Evolutionary conservation across 306 rosid species (phyloP).

Genomic region (Prunus persica): DNA sequence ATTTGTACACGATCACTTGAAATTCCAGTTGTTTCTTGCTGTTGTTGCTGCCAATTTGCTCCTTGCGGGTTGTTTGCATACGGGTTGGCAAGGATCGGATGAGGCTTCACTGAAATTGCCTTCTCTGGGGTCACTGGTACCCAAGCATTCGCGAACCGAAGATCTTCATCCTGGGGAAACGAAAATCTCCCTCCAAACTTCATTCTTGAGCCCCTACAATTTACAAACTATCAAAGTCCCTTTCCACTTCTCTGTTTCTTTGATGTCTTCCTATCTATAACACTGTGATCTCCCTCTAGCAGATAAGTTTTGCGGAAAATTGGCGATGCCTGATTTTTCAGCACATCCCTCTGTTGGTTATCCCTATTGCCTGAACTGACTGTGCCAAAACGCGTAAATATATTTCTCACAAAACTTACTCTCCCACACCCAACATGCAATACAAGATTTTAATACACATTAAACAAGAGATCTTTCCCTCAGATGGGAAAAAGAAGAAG

Average conservation of each 20-base stretch:
- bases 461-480: neutral
- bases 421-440: neutral
- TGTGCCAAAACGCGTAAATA: neutral
- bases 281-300: neutral
- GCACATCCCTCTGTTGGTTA: neutral
- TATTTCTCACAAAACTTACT: neutral
- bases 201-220: constrained; percentile 36
- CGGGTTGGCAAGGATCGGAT: constrained; percentile 21
- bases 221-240: constrained; percentile 13
- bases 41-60: constrained; percentile 30
- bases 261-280: neutral
- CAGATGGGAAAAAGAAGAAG: constrained; percentile 1
- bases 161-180: constrained; percentile 28
- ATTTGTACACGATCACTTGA: constrained; percentile 32
- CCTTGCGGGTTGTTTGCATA: constrained; percentile 23
- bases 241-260: neutral
- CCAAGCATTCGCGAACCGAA: constrained; percentile 37
- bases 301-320: neutral
- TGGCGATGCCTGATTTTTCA: neutral
- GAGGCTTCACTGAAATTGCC: constrained; percentile 30
- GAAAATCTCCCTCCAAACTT: constrained; percentile 36
- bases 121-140: constrained; percentile 53
- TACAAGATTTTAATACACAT: neutral
- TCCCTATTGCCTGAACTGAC: constrained; percentile 8
- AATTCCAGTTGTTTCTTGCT: neutral